These are phyloP conservation scores for Neoscytalidium dimidiatum DNA, from an alignment of 2,329 filamentous ascomycete species.

Conservation along the genomic window DNA sequence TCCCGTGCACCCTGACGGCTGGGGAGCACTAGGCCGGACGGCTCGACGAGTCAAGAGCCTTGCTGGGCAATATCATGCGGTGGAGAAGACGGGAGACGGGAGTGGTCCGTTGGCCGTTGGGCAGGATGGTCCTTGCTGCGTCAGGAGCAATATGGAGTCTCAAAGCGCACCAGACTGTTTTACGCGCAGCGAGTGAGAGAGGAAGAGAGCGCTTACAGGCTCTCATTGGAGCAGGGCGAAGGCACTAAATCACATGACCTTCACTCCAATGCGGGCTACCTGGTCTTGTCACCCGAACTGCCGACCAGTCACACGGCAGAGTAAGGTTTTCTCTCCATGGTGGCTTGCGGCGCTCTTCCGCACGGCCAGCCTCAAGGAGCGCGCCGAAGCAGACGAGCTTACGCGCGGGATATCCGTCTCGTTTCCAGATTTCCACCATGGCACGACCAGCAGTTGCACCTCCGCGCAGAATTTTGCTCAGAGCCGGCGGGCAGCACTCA, in stretches of 20 bases:
- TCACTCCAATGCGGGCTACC: background rate
- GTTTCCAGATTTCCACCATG: conserved; percentile 13
- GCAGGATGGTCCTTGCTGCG: conserved; percentile 14
- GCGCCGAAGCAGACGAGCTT: conserved; percentile 8
- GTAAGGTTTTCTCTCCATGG: background rate
- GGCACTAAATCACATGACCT: background rate
- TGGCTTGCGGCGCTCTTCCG: conserved; percentile 15
- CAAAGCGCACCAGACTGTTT: conserved; percentile 3
- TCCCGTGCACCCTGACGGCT: background rate
- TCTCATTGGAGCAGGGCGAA: background rate
- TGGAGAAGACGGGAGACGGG: conserved; percentile 17
- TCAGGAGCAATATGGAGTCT: conserved; percentile 16
- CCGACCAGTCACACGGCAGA: conserved; percentile 14
- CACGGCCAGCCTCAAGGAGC: conserved; percentile 6
- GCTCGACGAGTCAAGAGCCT: conserved; percentile 8
- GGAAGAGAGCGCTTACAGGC: background rate
- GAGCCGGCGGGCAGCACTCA: background rate
- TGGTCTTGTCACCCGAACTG: conserved; percentile 11
- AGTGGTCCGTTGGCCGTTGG: conserved; percentile 16
- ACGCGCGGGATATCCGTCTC: conserved; percentile 15
- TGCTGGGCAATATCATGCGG: conserved; percentile 7
- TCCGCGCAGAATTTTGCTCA: background rate
- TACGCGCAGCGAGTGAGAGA: conserved; percentile 12
- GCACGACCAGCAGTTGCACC: background rate
- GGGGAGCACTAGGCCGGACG: background rate